These are phyloP conservation scores for Penicillium angulare DNA, from an alignment of 495 filamentous ascomycete genomes.

Conservation along the genomic window DNA sequence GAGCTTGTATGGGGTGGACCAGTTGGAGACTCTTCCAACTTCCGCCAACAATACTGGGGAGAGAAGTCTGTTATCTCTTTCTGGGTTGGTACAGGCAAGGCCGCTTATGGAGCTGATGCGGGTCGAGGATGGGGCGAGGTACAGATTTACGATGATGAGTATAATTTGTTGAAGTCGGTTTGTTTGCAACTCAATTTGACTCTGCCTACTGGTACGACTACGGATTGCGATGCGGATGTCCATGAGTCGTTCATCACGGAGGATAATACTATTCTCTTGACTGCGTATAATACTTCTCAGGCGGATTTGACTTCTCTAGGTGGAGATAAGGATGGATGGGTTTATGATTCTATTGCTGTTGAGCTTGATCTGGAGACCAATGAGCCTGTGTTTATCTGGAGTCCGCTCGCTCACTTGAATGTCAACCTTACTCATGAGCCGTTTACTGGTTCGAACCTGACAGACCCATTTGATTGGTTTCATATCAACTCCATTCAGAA, in stretches of 20 bases:
- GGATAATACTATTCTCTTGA: conserved; percentile 47
- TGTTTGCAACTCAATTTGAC: conserved; percentile 12
- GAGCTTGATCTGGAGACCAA: conserved; percentile 39
- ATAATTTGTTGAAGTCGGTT: conserved; percentile 33
- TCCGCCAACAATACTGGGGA: conserved; percentile 4
- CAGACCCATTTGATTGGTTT: conserved; percentile 33
- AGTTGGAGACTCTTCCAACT: conserved; percentile 2
- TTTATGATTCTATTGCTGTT: conserved; percentile 42
- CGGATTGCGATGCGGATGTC: conserved; percentile 18
- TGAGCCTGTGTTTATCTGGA: conserved; percentile 29
- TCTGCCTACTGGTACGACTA: not conserved
- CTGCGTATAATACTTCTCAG: conserved; percentile 41
- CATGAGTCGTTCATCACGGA: conserved; percentile 39
- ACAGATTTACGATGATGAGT: conserved; percentile 37
- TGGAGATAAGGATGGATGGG: conserved; percentile 35
- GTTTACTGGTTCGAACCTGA: conserved; percentile 6
- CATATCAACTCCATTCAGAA: conserved; percentile 40
- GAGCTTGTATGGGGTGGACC: conserved; percentile 25
- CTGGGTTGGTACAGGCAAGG: conserved; percentile 6
- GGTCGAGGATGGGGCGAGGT: conserved; percentile 28
- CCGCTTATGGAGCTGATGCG: conserved; percentile 3
- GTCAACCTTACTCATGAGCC: conserved; percentile 4
- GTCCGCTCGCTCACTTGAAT: conserved; percentile 16
- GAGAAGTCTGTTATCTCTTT: conserved; percentile 6
- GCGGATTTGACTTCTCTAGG: conserved; percentile 36